Evolutionary conservation across 352 stramenopile genomes (phyloP).

Genomic region (Pythium vanterpoolii): DNA sequence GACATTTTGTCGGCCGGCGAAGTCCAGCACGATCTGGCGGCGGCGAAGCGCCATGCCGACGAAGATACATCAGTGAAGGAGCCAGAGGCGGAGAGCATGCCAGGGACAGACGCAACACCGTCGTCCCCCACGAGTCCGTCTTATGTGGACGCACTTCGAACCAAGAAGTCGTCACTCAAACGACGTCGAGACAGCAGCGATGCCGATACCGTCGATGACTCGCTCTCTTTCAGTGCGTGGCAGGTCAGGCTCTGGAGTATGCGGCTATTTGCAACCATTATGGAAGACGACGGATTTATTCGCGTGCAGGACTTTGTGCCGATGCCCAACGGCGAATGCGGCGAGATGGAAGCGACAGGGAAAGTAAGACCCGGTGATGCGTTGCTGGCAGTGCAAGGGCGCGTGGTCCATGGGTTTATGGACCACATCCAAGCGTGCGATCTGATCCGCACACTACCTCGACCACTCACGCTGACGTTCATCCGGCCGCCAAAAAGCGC

Average conservation of each 20-base stretch:
- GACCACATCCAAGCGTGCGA: slow-evolving; percentile 41
- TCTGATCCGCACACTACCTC: slow-evolving; percentile 38
- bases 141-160: slow-evolving; percentile 16
- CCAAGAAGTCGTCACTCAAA: slow-evolving; percentile 17
- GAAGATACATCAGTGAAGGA: slow-evolving; percentile 8
- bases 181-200: slow-evolving; percentile 11
- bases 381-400: slow-evolving; percentile 45
- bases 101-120: neutral
- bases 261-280: slow-evolving; percentile 67
- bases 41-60: neutral
- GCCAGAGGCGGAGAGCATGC: neutral
- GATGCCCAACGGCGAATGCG: slow-evolving; percentile 38
- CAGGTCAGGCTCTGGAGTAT: slow-evolving; percentile 51
- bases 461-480: slow-evolving; percentile 50
- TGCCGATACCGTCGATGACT: neutral
- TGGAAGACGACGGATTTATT: slow-evolving; percentile 47
- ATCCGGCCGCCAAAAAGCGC: slow-evolving; percentile 4
- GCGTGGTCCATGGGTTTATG: slow-evolving; percentile 29
- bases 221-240: neutral
- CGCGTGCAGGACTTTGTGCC: slow-evolving; percentile 50
- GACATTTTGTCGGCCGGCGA: slow-evolving; percentile 62
- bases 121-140: neutral
- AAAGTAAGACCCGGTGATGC: slow-evolving; percentile 49
- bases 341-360: slow-evolving; percentile 61
- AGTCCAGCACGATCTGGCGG: slow-evolving; percentile 37